Conservation (phyloP, 2,329 filamentous ascomycete species). For the Clarireedia monteithiana region DNA sequence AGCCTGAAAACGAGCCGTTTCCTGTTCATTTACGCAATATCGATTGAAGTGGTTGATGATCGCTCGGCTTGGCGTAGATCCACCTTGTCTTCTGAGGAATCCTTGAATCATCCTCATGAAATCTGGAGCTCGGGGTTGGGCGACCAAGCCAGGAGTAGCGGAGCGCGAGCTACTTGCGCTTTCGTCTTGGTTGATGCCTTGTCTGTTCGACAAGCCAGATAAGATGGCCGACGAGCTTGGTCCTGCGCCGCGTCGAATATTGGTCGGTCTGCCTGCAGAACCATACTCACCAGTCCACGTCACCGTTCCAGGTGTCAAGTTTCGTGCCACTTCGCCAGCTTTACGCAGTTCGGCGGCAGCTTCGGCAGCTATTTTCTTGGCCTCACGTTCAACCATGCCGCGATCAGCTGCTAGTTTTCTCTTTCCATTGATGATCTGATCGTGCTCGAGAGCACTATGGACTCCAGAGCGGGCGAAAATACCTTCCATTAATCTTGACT, state of each 20-base stretch:
- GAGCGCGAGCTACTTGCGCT: conserved; percentile 40
- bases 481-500: conserved; percentile 76
- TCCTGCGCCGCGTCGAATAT: conserved; percentile 38
- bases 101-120: conserved; percentile 67
- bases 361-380: conserved; percentile 67
- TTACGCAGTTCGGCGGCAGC: conserved; percentile 70
- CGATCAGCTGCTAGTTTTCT: conserved; percentile 66
- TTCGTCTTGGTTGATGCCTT: conserved; percentile 32
- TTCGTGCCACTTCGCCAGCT: conserved; percentile 63
- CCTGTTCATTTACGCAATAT: conserved; percentile 60
- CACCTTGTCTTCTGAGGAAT: conserved; percentile 72
- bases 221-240: conserved; percentile 48
- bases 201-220: conserved; percentile 48
- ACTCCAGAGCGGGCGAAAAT: conserved; percentile 83
- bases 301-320: conserved; percentile 72
- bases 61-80: conserved; percentile 73
- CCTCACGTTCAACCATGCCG: conserved; percentile 72
- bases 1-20: conserved; percentile 72
- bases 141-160: conserved; percentile 35
- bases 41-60: conserved; percentile 85
- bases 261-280: conserved; percentile 59
- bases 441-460: conserved; percentile 88
- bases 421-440: conserved; percentile 77
- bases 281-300: conserved; percentile 91
- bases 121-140: conserved; percentile 44